These are phyloP conservation scores for Huntiella abstrusa DNA, from an alignment of 2,329 filamentous ascomycete genomes.

Conservation along the genomic window DNA sequence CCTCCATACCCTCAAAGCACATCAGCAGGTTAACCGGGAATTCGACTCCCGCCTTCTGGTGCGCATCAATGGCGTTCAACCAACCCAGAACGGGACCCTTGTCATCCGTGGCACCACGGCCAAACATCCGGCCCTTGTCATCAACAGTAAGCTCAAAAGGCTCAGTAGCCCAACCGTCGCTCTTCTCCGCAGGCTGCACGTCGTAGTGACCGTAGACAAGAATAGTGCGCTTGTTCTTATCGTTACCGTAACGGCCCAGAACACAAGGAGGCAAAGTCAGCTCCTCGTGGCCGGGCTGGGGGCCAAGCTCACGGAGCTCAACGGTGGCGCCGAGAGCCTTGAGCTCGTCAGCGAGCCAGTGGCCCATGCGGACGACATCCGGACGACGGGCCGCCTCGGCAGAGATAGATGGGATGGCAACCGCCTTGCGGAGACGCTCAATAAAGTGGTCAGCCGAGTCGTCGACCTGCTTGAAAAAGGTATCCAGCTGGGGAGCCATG, in stretches of 20 bases:
- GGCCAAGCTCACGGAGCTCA: conserved; percentile 70
- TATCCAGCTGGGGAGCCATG: conserved; percentile 81
- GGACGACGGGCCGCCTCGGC: conserved; percentile 73
- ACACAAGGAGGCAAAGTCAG: conserved; percentile 86
- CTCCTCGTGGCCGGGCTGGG: conserved; percentile 78
- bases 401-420: conserved; percentile 91
- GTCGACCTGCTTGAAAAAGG: conserved; percentile 88
- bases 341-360: conserved; percentile 74
- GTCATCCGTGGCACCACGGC: conserved; percentile 88
- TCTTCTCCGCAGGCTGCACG: conserved; percentile 83
- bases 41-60: conserved; percentile 84
- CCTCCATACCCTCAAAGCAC: conserved; percentile 99
- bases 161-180: conserved; percentile 89
- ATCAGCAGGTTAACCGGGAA: conserved; percentile 96
- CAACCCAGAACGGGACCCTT: conserved; percentile 95
- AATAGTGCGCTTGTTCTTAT: conserved; percentile 84
- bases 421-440: conserved; percentile 73
- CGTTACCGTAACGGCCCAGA: conserved; percentile 77
- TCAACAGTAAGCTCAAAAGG: conserved; percentile 80
- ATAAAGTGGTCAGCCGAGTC: conserved; percentile 63
- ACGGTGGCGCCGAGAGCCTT: conserved; percentile 69
- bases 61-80: conserved; percentile 95
- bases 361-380: conserved; percentile 91
- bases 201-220: conserved; percentile 98
- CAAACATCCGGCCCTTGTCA: conserved; percentile 86